Evolutionary conservation across 2,329 filamentous ascomycete species (phyloP).

Genomic region (Colletotrichum noveboracense): DNA sequence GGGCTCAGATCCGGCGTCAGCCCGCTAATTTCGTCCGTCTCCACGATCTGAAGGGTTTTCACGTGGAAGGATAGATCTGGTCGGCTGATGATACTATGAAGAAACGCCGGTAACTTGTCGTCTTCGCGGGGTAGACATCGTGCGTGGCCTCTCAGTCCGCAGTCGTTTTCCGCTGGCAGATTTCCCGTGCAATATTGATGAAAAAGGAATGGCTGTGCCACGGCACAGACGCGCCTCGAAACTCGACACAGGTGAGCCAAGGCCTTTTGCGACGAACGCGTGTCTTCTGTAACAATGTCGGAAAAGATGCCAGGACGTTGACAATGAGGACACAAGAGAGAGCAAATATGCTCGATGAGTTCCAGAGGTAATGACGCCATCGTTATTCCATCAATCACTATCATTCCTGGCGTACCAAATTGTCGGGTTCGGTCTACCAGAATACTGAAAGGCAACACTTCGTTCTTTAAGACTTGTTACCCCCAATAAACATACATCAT

Average conservation of each 20-base stretch:
- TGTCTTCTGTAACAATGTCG: not conserved
- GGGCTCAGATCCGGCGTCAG: not conserved
- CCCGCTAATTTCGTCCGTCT: not conserved
- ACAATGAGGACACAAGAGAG: not conserved
- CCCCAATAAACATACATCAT: not conserved
- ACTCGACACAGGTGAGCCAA: not conserved
- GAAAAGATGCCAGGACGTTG: not conserved
- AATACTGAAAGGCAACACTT: not conserved
- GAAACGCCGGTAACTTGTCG: not conserved
- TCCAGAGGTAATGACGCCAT: slow-evolving; percentile 10
- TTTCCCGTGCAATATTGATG: not conserved
- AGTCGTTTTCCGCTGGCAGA: not conserved
- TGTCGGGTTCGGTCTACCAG: not conserved
- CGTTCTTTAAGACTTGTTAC: not conserved
- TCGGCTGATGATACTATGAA: not conserved
- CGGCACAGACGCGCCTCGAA: not conserved
- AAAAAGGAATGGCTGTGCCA: slow-evolving; percentile 14
- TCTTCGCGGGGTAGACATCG: not conserved
- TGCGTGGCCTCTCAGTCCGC: not conserved
- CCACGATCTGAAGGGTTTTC: not conserved
- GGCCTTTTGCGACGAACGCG: not conserved
- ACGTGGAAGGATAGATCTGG: not conserved
- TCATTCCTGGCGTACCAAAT: not conserved
- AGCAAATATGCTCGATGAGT: slow-evolving; percentile 9
- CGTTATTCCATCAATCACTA: not conserved